Percentiles rank a stretch among this genome's conserved stretches.
phyloP scores from a whole-genome alignment of 129 eudicot genomes.

The Pittosporum tobira region DNA sequence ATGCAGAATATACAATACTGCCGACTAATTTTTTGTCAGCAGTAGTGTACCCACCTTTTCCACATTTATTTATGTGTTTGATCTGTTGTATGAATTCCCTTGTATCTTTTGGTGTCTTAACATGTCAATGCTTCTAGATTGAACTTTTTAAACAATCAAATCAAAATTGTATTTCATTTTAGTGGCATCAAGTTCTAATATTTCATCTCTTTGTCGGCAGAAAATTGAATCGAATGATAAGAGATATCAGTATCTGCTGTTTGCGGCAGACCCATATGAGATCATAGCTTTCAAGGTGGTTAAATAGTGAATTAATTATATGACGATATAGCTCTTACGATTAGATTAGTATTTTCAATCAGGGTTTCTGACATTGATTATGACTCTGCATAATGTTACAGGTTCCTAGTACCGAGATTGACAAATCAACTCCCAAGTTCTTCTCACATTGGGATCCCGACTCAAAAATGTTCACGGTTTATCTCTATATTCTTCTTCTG shows the following conservation, averaged over 20 bases:
- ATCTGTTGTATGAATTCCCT: too few species aligned
- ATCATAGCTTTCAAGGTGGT: constrained; percentile 78
- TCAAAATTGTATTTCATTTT: neutral
- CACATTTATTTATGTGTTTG: too few species aligned
- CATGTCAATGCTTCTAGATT: neutral
- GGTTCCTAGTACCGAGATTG: constrained; percentile 97
- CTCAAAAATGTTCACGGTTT: constrained; percentile 95
- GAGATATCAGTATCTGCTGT: constrained; percentile 77
- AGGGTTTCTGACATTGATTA: neutral
- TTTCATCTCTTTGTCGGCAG: constrained; percentile 27
- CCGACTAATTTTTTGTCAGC: too few species aligned
- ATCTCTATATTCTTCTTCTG: neutral
- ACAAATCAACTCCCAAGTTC: constrained; percentile 93
- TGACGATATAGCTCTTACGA: neutral
- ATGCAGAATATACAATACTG: too few species aligned
- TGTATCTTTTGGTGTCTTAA: neutral
- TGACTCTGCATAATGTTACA: constrained; percentile 18
- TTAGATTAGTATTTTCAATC: neutral
- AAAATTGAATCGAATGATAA: constrained; percentile 81
- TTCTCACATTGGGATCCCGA: constrained; percentile 99
- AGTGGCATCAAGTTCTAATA: constrained; percentile 1
- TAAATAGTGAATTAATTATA: neutral
- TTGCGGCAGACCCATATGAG: constrained; percentile 95
- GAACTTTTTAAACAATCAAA: neutral
- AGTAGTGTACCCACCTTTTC: too few species aligned